Evolutionary conservation across 345 rosid species (phyloP).

Genomic region (Eucalyptus polyanthemos): DNA sequence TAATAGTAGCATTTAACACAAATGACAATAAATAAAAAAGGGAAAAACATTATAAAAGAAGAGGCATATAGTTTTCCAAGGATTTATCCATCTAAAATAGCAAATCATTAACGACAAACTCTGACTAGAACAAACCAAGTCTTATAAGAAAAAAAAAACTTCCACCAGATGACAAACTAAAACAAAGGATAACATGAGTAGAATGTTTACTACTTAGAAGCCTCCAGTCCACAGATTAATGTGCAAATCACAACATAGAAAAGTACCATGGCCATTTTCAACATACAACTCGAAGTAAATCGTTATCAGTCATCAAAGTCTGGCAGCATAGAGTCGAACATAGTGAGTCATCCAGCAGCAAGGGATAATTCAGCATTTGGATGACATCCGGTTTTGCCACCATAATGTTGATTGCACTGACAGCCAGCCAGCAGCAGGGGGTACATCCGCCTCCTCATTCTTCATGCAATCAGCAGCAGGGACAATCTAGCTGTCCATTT

Average conservation of each 20-base stretch:
- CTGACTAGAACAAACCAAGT: neutral
- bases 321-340: neutral
- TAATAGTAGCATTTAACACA: neutral
- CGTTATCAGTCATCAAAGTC: neutral
- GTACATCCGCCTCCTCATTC: neutral
- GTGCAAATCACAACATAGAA: neutral
- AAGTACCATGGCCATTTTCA: neutral
- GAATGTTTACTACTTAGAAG: neutral
- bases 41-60: neutral
- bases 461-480: neutral
- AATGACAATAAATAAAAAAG: neutral
- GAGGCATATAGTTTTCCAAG: neutral
- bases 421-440: neutral
- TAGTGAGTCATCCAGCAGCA: neutral
- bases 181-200: neutral
- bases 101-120: neutral
- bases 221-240: neutral
- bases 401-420: neutral
- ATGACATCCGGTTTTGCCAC: neutral
- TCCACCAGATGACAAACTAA: neutral
- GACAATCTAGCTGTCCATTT: neutral
- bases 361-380: neutral
- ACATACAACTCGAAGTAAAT: neutral
- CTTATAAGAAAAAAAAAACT: neutral
- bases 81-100: neutral